Conservation (phyloP, 768 basidiomycete species). For the Naganishia kalamii region DNA sequence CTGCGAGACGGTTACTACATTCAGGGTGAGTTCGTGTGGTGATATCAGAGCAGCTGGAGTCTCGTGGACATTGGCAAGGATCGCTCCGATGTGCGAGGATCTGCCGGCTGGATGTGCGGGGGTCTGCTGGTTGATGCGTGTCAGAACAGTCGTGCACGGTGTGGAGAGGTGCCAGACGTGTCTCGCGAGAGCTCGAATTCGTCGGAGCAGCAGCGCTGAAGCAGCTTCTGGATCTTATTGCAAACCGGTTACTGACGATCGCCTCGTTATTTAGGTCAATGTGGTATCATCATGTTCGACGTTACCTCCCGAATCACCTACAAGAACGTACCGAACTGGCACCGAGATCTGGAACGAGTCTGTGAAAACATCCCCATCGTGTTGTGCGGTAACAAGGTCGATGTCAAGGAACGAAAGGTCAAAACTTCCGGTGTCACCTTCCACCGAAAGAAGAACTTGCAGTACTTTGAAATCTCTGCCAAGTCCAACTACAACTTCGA, state of each 20-base stretch:
- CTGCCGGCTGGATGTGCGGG: no score
- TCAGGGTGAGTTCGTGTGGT: conserved; percentile 30
- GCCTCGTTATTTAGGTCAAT: conserved; percentile 67
- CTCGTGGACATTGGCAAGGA: no score
- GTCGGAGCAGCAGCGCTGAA: no score
- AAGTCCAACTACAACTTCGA: conserved; percentile 99
- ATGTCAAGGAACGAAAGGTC: conserved; percentile 99
- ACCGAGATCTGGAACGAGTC: conserved; percentile 93
- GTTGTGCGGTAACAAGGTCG: conserved; percentile 98
- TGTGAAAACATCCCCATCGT: conserved; percentile 99
- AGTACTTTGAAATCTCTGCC: conserved; percentile 99
- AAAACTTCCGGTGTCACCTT: conserved; percentile 98
- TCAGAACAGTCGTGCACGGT: no score
- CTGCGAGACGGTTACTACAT: conserved; percentile 71
- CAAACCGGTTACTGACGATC: neutral
- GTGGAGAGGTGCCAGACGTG: no score
- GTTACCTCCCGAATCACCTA: conserved; percentile 99
- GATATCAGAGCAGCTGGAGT: neutral
- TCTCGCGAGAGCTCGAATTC: no score
- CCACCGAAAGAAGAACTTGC: conserved; percentile 99
- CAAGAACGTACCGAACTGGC: conserved; percentile 99
- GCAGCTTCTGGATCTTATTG: neutral
- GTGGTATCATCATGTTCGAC: conserved; percentile 99
- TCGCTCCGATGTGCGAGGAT: no score
- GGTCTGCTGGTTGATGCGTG: no score